Base-by-base conservation (phyloP, 441 rosid species). In the Theobroma grandiflorum region DNA sequence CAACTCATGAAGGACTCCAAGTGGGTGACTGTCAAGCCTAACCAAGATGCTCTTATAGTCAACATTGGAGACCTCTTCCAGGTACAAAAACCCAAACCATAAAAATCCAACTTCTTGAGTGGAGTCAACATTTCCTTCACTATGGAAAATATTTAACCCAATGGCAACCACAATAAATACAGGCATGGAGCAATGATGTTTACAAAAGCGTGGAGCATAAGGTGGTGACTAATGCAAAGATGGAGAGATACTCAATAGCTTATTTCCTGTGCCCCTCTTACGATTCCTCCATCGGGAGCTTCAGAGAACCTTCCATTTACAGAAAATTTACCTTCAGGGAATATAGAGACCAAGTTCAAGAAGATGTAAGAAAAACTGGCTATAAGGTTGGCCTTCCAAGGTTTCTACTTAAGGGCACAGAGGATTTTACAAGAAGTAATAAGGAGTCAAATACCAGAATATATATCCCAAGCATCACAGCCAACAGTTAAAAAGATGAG, bases 51-150 rank as follows among this genome's bases (percentile, higher is more conserved):
- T 38, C 91, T 92, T 49, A 89, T 92, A 0, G 90, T 92, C 81
- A 92, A 92, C 84, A 89, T 92, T 37, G 96, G 96, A 20, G 96
- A 92, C 82, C 90, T 92, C 18, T 89, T 90, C 72, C 94, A 92
- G 93, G 95, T 84, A 86, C 2, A 37, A 37, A 63, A 14, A 43
- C 57, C 7, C 12, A 40, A 22, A 1, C 42, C 18, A 14, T 1
- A 49, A 20, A 16, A 43, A 20, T 2, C 11, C 37, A 47, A 37
- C 37, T 38, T 45, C 16, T n/a, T 61, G 65, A 6, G 3, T n/a
- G 33, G 22, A 35, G 11, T 18, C 11, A 22, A 12, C 45, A 62
- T 62, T 11, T 18, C 22, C 16, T 49, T 72, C 31, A 50, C 38
- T 16, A 15, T 49, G 3, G 0, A 9, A 18, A 33, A 72, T 37